A percentile compares a stretch with the other conserved stretches of the same genome.
These are phyloP conservation scores for Starmerella potacharoeniae DNA, from an alignment of 805 yeast genomes.

Conservation along the genomic window DNA sequence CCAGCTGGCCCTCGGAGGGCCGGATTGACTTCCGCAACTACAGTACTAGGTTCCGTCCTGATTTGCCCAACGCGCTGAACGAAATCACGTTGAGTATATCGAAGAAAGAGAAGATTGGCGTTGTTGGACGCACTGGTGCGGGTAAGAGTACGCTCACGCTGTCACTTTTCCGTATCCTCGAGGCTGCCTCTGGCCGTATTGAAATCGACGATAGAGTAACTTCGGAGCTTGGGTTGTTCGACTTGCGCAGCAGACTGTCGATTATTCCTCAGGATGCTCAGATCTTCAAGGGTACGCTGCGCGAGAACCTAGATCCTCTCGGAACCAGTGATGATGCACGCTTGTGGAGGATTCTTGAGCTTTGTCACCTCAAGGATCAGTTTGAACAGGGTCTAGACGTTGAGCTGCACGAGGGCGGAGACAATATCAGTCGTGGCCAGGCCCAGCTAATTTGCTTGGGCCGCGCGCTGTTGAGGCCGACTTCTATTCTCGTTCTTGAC, in stretches of 20 bases:
- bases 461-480: conserved; percentile 55
- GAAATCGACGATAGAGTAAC: conserved; percentile 49
- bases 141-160: conserved; percentile 90
- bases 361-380: conserved; percentile 43
- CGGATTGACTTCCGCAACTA: conserved; percentile 56
- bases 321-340: conserved; percentile 39
- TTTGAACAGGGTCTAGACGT: conserved; percentile 37
- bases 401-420: conserved; percentile 54
- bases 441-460: conserved; percentile 70
- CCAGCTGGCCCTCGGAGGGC: conserved; percentile 66
- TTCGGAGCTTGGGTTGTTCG: conserved; percentile 42
- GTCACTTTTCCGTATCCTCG: conserved; percentile 57
- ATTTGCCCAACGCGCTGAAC: conserved; percentile 68
- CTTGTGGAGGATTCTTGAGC: conserved; percentile 49
- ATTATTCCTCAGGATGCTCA: conserved; percentile 74
- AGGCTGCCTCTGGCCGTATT: conserved; percentile 42
- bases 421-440: conserved; percentile 72
- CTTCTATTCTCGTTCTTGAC: conserved; percentile 58
- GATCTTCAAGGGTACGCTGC: conserved; percentile 51
- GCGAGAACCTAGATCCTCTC: conserved; percentile 60
- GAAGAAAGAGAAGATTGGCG: conserved; percentile 70
- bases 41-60: conserved; percentile 72
- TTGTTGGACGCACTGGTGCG: conserved; percentile 95
- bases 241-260: conserved; percentile 47
- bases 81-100: conserved; percentile 63